Percentiles rank a stretch among this genome's conserved stretches.
Conservation (phyloP, 1,284 basidiomycete genomes). For the Cryptococcus sp. region DNA sequence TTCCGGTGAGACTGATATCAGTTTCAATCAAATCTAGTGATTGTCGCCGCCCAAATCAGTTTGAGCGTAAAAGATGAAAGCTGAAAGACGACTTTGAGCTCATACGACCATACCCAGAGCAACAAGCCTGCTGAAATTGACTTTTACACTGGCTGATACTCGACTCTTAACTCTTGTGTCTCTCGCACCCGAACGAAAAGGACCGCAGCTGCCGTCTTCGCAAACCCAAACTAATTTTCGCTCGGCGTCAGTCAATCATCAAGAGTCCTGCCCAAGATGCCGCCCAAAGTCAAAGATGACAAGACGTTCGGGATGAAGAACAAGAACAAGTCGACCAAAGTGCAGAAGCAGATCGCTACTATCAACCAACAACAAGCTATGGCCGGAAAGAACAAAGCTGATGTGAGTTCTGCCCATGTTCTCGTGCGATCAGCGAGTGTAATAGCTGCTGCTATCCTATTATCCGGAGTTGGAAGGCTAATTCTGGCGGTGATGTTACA, state of each 20-base stretch:
- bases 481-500: slow-evolving; percentile 3
- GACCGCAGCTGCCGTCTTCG: too few relatives aligned
- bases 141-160: too few relatives aligned
- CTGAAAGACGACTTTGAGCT: too few relatives aligned
- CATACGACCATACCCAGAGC: not conserved
- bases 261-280: slow-evolving; percentile 35
- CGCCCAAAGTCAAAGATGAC: slow-evolving; percentile 50
- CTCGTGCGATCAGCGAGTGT: not conserved
- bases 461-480: not conserved
- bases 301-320: slow-evolving; percentile 92
- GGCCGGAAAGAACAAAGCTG: slow-evolving; percentile 75
- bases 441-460: not conserved
- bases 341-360: slow-evolving; percentile 77
- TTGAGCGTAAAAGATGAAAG: too few relatives aligned
- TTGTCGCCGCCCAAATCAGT: too few relatives aligned
- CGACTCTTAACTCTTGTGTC: too few relatives aligned
- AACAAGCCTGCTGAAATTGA: not conserved
- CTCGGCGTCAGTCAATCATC: too few relatives aligned
- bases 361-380: slow-evolving; percentile 70
- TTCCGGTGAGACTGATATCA: too few relatives aligned
- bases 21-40: too few relatives aligned
- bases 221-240: too few relatives aligned
- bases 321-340: slow-evolving; percentile 94
- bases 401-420: slow-evolving; percentile 40
- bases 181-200: too few relatives aligned